Conservation (phyloP, 257 asterid species). For the Solanum megistacrolobum region DNA sequence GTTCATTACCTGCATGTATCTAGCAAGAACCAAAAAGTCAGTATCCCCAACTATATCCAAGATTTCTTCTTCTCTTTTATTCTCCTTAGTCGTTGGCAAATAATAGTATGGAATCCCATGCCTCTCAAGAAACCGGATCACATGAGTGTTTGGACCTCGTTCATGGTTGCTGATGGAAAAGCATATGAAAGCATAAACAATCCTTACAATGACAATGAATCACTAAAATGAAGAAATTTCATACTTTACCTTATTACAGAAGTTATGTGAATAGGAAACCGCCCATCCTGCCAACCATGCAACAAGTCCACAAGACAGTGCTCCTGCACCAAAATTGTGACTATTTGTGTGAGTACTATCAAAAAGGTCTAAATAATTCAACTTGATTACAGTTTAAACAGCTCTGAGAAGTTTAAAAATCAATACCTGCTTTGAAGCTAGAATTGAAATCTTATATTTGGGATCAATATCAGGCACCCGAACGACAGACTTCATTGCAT, state of each 20-base stretch:
- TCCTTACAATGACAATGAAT: constrained; percentile 2
- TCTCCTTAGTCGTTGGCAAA: constrained; percentile 24
- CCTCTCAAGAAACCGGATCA: constrained; percentile 75
- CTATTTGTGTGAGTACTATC: not conserved
- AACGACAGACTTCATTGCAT: constrained; percentile 67
- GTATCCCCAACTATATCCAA: constrained; percentile 71
- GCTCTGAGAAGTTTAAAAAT: not conserved
- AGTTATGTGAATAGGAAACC: constrained; percentile 70
- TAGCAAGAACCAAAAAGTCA: constrained; percentile 85
- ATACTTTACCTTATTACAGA: constrained; percentile 60
- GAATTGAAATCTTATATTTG: constrained; percentile 62
- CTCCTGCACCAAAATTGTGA: constrained; percentile 36
- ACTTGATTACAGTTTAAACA: not conserved
- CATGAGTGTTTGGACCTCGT: constrained; percentile 79
- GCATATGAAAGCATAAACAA: constrained; percentile 1
- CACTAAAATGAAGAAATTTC: not conserved
- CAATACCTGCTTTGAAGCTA: constrained; percentile 85
- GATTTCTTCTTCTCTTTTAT: constrained; percentile 26
- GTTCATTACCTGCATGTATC: constrained; percentile 88
- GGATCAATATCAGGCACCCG: constrained; percentile 76
- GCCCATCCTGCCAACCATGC: constrained; percentile 86
- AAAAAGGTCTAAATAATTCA: not conserved
- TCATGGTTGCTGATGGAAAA: constrained; percentile 64
- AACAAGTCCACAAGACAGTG: constrained; percentile 88
- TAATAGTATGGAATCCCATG: constrained; percentile 80